Conservation (phyloP, 2,329 filamentous ascomycete species). For the Clonostachys byssicola region DNA sequence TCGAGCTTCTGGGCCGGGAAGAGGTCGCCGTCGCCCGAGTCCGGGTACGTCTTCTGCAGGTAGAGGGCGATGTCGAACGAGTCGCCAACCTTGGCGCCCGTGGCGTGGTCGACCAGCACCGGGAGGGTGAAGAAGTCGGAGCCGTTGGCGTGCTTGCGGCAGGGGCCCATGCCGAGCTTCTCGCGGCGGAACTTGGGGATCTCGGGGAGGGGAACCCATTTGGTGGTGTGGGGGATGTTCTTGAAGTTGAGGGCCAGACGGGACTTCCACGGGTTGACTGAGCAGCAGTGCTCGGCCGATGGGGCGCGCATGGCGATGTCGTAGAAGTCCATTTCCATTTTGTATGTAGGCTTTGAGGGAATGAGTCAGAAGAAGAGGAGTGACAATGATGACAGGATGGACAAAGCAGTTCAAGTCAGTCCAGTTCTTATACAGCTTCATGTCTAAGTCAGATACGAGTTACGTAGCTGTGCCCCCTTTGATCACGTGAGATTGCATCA, state of each 20-base stretch:
- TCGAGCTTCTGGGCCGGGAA: slow-evolving; percentile 40
- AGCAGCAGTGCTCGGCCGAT: slow-evolving; percentile 10
- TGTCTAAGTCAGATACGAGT: too few species aligned
- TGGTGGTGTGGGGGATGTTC: not conserved
- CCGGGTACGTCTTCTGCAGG: slow-evolving; percentile 47
- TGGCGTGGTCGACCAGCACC: slow-evolving; percentile 42
- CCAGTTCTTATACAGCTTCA: too few species aligned
- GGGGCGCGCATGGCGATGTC: slow-evolving; percentile 33
- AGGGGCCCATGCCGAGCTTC: slow-evolving; percentile 37
- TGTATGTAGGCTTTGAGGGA: too few species aligned
- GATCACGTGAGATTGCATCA: too few species aligned
- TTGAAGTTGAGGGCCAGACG: slow-evolving; percentile 38
- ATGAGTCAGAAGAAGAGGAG: too few species aligned
- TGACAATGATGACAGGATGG: too few species aligned
- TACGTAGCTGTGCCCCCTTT: too few species aligned
- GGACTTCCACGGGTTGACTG: slow-evolving; percentile 24
- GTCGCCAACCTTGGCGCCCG: slow-evolving; percentile 45
- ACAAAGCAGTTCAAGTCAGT: too few species aligned
- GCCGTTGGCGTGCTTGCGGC: slow-evolving; percentile 51
- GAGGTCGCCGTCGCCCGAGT: slow-evolving; percentile 36
- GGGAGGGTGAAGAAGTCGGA: slow-evolving; percentile 58
- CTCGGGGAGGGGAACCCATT: slow-evolving; percentile 18
- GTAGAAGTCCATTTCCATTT: slow-evolving; percentile 25
- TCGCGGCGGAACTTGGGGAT: slow-evolving; percentile 39
- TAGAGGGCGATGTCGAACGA: slow-evolving; percentile 63